These are phyloP conservation scores for Datura wrightii DNA, from an alignment of 257 asterid species.

Conservation along the genomic window DNA sequence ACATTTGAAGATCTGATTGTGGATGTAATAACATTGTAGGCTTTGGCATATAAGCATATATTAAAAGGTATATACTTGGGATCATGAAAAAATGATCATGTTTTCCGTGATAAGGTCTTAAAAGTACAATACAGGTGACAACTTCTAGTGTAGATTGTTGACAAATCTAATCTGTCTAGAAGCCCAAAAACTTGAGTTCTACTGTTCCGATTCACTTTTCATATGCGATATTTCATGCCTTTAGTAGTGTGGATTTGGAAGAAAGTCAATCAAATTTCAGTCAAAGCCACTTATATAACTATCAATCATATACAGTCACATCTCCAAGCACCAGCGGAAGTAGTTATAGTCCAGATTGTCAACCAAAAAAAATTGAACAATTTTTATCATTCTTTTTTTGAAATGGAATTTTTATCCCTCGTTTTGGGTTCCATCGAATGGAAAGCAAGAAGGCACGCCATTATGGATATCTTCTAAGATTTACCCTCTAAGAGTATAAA, in stretches of 20 bases:
- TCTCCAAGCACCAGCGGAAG: neutral
- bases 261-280: neutral
- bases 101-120: neutral
- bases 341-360: neutral
- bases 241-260: neutral
- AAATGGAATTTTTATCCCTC: neutral
- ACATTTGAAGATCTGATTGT: neutral
- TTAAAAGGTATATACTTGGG: conserved; percentile 6
- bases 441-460: neutral
- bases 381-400: neutral
- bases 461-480: neutral
- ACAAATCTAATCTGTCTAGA: neutral
- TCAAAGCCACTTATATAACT: conserved; percentile 7
- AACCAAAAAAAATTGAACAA: neutral
- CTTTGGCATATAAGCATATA: conserved; percentile 6
- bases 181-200: conserved; percentile 12
- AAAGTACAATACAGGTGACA: neutral
- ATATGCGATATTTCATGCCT: neutral
- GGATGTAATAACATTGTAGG: neutral
- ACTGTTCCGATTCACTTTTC: neutral
- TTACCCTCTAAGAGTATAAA: neutral
- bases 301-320: neutral
- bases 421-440: neutral
- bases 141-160: neutral
- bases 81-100: neutral